Evolutionary conservation across 345 rosid genomes (phyloP), one percentile per base, ranked within the genome.

Genomic region (Firmiana major): DNA sequence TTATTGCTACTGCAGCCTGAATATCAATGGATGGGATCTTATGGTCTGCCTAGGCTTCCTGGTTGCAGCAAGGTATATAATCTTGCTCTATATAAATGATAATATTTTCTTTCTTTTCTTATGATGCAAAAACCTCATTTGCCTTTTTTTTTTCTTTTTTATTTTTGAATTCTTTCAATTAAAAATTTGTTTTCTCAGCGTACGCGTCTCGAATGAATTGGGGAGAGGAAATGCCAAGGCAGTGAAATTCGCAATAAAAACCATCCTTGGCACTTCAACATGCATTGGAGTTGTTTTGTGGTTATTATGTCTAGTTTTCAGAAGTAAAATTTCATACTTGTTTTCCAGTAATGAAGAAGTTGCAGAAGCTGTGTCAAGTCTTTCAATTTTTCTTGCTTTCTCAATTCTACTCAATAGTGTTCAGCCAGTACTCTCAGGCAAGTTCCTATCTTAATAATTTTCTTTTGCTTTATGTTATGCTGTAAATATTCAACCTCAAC

Each of bases 201-300:
- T 86, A 17, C 74, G 91, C 36, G 83, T 88, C 3, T 76, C 88
- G 16, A 88, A 88, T 69, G 88, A 87, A 81, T 40, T 88, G 55
- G 91, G 91, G 22, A 81, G 55, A 70, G 86, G 87, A 48, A 67
- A 85, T 31, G 83, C 83, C 0, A 75, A 78, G 34, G 90, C 86
- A 7, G 86, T 82, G 13, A 73, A 74, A 28, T 87, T 87, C 55
- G 68, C 90, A 0, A 71, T 87, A 5, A 84, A 79, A 74, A 86
- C 85, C 6, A 54, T 54, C 4, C n/a, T 83, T 1, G 4, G 54
- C 4, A 85, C 80, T 19, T 76, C 85, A 16, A 36, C 24, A 5
- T 21, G 48, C 26, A 68, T 87, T 1, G 88, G 86, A 16, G 42
- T 82, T 0, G 36, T 84, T 11, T 83, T 87, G 8, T 85, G 70